Conservation (phyloP, 345 rosid species). For the Aethionema arabicum region DNA sequence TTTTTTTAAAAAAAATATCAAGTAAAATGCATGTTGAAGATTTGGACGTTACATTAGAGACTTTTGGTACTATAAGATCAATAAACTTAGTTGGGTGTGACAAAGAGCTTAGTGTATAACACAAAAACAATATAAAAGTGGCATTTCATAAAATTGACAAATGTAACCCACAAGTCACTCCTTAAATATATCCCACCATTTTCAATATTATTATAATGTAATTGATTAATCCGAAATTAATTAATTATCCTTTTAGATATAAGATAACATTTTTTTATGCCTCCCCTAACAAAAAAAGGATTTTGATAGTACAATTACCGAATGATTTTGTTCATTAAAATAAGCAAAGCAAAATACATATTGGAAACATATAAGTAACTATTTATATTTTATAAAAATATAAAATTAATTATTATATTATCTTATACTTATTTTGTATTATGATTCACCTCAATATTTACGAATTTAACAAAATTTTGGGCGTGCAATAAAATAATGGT, state of each 20-base stretch:
- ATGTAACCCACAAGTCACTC: slow-evolving; percentile 28
- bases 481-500: too few relatives aligned
- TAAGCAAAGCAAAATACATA: slow-evolving; percentile 19
- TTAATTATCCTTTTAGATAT: neutral
- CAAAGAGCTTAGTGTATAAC: slow-evolving; percentile 43
- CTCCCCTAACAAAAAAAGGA: slow-evolving; percentile 27
- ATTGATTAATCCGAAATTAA: slow-evolving; percentile 13
- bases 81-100: slow-evolving; percentile 35
- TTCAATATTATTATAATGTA: slow-evolving; percentile 7
- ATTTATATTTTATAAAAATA: neutral
- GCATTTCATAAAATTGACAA: slow-evolving; percentile 21
- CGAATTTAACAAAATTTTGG: too few relatives aligned
- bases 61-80: slow-evolving; percentile 29
- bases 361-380: slow-evolving; percentile 10
- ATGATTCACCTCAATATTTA: neutral
- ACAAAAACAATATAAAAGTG: neutral
- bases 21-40: slow-evolving; percentile 16
- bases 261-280: slow-evolving; percentile 25
- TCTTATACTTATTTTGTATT: neutral
- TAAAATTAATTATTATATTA: neutral
- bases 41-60: slow-evolving; percentile 34
- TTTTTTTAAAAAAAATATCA: neutral
- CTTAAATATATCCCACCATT: neutral
- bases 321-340: slow-evolving; percentile 21
- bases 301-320: slow-evolving; percentile 30